Evolutionary conservation across 208 protist species (phyloP).

Genomic region (Leishmania braziliensis): DNA sequence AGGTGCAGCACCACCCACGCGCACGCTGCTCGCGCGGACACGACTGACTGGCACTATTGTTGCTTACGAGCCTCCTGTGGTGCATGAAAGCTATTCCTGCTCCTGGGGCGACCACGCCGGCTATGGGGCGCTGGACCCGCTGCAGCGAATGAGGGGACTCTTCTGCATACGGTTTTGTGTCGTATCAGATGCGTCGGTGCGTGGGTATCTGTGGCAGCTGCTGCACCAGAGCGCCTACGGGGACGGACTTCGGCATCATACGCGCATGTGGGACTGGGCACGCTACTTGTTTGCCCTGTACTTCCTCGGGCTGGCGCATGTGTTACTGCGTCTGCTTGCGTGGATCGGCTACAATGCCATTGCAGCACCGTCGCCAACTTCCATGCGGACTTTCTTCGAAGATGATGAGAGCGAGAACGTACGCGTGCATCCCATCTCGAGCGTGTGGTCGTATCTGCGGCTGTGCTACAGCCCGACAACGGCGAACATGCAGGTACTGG

Average conservation of each 20-base stretch:
- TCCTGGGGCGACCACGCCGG: conserved; percentile 19
- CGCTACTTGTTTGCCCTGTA: conserved; percentile 19
- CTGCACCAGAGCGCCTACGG: conserved; percentile 10
- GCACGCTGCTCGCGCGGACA: conserved; percentile 38
- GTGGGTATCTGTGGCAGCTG: conserved; percentile 22
- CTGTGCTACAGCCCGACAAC: conserved; percentile 26
- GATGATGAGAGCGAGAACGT: conserved; percentile 28
- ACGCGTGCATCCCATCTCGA: conserved; percentile 21
- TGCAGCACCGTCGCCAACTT: conserved; percentile 16
- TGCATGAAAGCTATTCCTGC: conserved; percentile 28
- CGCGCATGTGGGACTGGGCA: conserved; percentile 23
- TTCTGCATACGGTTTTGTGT: conserved; percentile 72
- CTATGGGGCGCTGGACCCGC: conserved; percentile 26
- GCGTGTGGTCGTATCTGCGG: conserved; percentile 14
- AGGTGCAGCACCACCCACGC: background rate
- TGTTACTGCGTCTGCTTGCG: conserved; percentile 18
- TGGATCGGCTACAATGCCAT: conserved; percentile 26
- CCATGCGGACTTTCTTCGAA: conserved; percentile 16
- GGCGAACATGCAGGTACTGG: conserved; percentile 18
- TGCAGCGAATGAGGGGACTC: conserved; percentile 50
- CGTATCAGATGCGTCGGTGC: conserved; percentile 44
- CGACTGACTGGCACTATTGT: conserved; percentile 34
- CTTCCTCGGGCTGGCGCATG: conserved; percentile 14
- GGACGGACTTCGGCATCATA: background rate
- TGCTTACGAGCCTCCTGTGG: conserved; percentile 42